These are phyloP conservation scores for Protostelium mycophagum DNA, from an alignment of 78 protist genomes.

Conservation along the genomic window DNA sequence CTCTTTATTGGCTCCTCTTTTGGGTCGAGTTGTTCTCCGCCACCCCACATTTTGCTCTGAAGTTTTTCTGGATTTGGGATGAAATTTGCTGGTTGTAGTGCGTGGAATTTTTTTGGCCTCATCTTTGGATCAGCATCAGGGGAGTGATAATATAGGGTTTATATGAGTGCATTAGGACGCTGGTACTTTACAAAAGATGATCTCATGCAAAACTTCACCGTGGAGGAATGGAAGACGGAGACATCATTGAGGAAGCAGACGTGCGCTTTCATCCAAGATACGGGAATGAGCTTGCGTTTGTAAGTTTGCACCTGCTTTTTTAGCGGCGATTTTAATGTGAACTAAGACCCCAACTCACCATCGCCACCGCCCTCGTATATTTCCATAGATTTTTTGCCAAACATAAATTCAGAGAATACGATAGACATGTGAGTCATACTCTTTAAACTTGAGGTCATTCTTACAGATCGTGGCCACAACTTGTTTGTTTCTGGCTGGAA, in stretches of 20 bases:
- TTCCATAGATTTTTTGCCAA: conserved; percentile 82
- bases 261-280: background rate
- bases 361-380: conserved; percentile 77
- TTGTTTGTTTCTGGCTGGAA: conserved; percentile 68
- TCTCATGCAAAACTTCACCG: background rate
- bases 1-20: background rate
- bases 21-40: background rate
- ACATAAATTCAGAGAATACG: conserved; percentile 52
- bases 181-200: background rate
- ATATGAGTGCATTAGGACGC: no score
- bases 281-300: background rate
- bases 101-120: no score
- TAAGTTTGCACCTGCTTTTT: background rate
- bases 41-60: background rate
- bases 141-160: no score
- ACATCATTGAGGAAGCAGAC: background rate
- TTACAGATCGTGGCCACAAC: conserved; percentile 26
- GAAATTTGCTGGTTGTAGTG: no score
- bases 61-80: no score
- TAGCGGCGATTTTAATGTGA: background rate
- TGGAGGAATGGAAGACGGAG: background rate
- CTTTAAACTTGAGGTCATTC: background rate
- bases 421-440: conserved; percentile 18
- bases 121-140: no score
- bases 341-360: conserved; percentile 73